phyloP scores from a whole-genome alignment of 192 early-diverging fungal genomes.

The Backusella tuberculispora region DNA sequence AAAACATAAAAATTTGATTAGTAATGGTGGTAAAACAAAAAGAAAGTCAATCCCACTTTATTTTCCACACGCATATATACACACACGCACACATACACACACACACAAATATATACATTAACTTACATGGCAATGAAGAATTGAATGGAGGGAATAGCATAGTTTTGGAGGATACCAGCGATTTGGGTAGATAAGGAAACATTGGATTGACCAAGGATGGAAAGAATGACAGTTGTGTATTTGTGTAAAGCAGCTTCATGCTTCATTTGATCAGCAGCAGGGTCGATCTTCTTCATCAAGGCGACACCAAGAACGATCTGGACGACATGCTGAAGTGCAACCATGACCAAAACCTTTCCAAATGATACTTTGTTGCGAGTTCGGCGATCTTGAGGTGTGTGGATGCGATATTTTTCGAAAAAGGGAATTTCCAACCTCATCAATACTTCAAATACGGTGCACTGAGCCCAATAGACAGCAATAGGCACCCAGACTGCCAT shows the following conservation, averaged over 20 bases:
- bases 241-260: background rate
- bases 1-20: background rate
- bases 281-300: conserved; percentile 23
- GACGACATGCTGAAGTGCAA: conserved; percentile 69
- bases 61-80: no score
- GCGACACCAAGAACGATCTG: conserved; percentile 54
- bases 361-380: conserved; percentile 69
- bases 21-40: conserved; percentile 7
- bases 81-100: no score
- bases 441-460: conserved; percentile 63
- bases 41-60: no score
- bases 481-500: conserved; percentile 60
- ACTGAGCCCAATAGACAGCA: conserved; percentile 71
- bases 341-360: conserved; percentile 61
- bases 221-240: background rate
- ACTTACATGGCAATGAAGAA: conserved; percentile 24
- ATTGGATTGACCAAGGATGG: background rate
- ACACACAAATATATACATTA: no score
- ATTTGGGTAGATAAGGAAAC: background rate
- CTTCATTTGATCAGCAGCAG: background rate
- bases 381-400: conserved; percentile 52
- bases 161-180: background rate
- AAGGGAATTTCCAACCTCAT: conserved; percentile 59
- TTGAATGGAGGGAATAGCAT: conserved; percentile 10
- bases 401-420: conserved; percentile 74